Base-by-base conservation (phyloP, 495 filamentous ascomycete genomes). In the Astrocystis sublimbata region DNA sequence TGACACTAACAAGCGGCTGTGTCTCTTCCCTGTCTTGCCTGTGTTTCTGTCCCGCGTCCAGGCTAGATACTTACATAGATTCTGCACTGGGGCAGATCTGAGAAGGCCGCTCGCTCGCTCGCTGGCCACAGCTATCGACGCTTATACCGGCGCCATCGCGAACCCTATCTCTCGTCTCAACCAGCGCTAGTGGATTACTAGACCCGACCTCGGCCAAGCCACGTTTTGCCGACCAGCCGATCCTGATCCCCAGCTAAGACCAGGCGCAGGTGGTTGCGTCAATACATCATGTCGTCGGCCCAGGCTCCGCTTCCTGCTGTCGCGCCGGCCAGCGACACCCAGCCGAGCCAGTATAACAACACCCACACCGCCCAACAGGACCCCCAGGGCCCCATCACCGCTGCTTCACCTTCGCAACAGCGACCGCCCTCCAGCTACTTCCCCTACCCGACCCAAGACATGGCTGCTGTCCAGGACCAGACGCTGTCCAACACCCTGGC, bases 401-500 rank as follows among this genome's bases (percentile, higher is more conserved):
- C 60, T 58, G 56, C 54, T 51, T 46, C 46, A 41, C 36, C 52
- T 53, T 54, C 55, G 60, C 43, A 38, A 15, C 49, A 57, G 46
- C 65, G 68, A 40, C 60, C 70, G 1, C 62, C 49, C 17, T 67
- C 70, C 5, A 58, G 52, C 40, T 70, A 68, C 58, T 68, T 70
- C 9, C 15, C 63, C 53, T 65, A 70, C 53, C 52, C 68, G 47
- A 64, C 65, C 59, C 64, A 70, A 64, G 47, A 58, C 30, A 43
- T 51, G n/a, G 57, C 65, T 21, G 60, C 71, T 21, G 60, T 72
- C 9, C 73, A 78, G 55, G 65, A 74, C 54, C 70, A 78, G 53
- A 78, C 77, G 3, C 35, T 75, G 28, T 72, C 76, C 64, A 80
- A 79, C 59, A 75, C 79, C 5, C 41, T 75, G 26, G 73, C 75